phyloP scores from a whole-genome alignment of 176 grass and related monocot genomes.

The Oryza glaberrima region DNA sequence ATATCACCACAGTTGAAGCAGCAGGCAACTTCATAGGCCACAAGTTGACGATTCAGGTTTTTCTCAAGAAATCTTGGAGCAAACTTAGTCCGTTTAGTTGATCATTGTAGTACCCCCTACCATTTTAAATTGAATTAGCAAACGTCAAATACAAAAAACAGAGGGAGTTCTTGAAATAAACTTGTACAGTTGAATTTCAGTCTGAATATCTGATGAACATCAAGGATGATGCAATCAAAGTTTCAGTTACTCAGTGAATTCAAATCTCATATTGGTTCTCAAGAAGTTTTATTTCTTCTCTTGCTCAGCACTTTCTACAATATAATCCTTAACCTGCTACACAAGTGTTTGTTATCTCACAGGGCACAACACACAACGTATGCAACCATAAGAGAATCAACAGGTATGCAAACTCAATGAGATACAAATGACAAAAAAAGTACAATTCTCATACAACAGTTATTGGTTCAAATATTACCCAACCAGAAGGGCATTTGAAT shows the following conservation, averaged over 20 bases:
- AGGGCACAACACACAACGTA: neutral
- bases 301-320: neutral
- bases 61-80: neutral
- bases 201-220: neutral
- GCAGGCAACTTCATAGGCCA: constrained; percentile 31
- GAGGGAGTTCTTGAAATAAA: neutral
- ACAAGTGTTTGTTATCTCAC: neutral
- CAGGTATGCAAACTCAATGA: neutral
- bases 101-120: no score
- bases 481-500: constrained; percentile 1
- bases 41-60: neutral
- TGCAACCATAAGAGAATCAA: neutral
- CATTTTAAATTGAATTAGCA: no score
- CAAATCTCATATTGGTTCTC: neutral
- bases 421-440: neutral
- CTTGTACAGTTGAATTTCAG: neutral
- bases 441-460: constrained; percentile 38
- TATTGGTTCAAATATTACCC: constrained; percentile 9
- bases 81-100: neutral
- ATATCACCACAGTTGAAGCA: constrained; percentile 38
- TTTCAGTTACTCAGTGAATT: neutral
- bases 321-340: neutral
- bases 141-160: no score
- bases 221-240: neutral
- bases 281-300: neutral